phyloP scores from a whole-genome alignment of 1,139 yeast species.

The Sugiyamaella neomexicana region DNA sequence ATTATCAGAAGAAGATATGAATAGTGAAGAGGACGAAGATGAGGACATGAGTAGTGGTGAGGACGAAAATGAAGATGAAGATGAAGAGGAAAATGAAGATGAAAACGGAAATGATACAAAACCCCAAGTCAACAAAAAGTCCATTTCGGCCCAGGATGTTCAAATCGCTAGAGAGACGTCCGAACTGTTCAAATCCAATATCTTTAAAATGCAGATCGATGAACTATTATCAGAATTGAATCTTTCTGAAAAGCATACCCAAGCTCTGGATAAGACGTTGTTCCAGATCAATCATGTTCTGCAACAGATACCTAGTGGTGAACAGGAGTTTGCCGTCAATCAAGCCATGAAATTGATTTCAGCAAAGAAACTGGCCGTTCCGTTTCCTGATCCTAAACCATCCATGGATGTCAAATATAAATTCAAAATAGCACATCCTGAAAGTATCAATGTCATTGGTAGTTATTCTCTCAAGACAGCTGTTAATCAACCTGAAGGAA shows the following conservation, averaged over 20 bases:
- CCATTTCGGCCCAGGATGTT: constrained; percentile 73
- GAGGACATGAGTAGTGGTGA: constrained; percentile 16
- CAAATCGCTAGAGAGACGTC: constrained; percentile 93
- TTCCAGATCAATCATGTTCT: constrained; percentile 74
- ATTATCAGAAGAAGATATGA: constrained; percentile 12
- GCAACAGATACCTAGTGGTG: constrained; percentile 58
- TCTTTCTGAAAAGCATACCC: constrained; percentile 66
- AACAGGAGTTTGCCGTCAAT: constrained; percentile 55
- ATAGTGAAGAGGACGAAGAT: constrained; percentile 7
- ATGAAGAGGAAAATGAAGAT: constrained; percentile 21
- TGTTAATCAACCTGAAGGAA: constrained; percentile 60
- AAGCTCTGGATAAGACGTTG: constrained; percentile 70
- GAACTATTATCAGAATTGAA: constrained; percentile 79
- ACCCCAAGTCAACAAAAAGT: constrained; percentile 12
- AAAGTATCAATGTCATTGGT: constrained; percentile 76
- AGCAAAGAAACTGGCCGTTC: constrained; percentile 72
- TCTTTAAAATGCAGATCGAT: constrained; percentile 91
- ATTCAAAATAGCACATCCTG: constrained; percentile 71
- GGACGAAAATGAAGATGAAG: constrained; percentile 25
- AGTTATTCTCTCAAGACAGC: constrained; percentile 87
- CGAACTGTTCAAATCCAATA: constrained; percentile 88
- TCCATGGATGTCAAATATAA: constrained; percentile 62
- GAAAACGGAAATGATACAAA: constrained; percentile 23
- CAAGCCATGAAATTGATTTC: constrained; percentile 49
- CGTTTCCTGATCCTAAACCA: constrained; percentile 73